Conservation (phyloP, 495 filamentous ascomycete species). For the Podospora australis region DNA sequence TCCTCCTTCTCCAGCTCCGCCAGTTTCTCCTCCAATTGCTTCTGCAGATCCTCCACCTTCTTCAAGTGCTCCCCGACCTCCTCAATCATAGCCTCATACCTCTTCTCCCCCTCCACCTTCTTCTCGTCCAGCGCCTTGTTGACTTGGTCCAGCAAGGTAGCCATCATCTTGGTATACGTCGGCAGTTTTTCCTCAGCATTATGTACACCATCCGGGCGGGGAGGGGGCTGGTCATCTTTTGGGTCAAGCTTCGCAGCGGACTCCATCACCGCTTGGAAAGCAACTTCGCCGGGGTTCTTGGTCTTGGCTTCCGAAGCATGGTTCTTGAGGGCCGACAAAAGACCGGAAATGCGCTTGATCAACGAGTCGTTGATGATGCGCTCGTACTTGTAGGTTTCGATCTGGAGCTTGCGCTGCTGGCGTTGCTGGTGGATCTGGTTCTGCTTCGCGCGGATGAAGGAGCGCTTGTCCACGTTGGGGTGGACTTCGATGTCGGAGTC, state of each 20-base stretch:
- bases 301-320: slow-evolving; percentile 61
- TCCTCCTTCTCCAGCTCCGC: slow-evolving; percentile 83
- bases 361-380: slow-evolving; percentile 88
- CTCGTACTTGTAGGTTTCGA: slow-evolving; percentile 88
- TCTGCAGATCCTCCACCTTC: slow-evolving; percentile 73
- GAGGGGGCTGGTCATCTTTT: slow-evolving; percentile 68
- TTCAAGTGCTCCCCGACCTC: slow-evolving; percentile 68
- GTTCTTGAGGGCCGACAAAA: slow-evolving; percentile 61
- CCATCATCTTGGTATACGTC: slow-evolving; percentile 94
- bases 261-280: slow-evolving; percentile 84
- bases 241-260: slow-evolving; percentile 51
- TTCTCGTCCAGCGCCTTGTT: slow-evolving; percentile 78
- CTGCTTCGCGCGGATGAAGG: slow-evolving; percentile 98
- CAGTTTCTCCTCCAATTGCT: slow-evolving; percentile 63
- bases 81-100: slow-evolving; percentile 64
- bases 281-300: slow-evolving; percentile 64
- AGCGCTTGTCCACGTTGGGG: slow-evolving; percentile 97
- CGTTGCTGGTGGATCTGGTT: slow-evolving; percentile 91
- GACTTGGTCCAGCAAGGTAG: slow-evolving; percentile 81
- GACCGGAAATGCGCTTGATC: slow-evolving; percentile 69
- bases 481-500: slow-evolving; percentile 98
- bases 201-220: slow-evolving; percentile 67
- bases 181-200: slow-evolving; percentile 64
- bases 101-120: slow-evolving; percentile 47
- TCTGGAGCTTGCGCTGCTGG: slow-evolving; percentile 73